A percentile compares a stretch with the other conserved stretches of the same genome.
Evolutionary conservation across 2,329 filamentous ascomycete genomes (phyloP).

Genomic region (Fusarium heterosporum): DNA sequence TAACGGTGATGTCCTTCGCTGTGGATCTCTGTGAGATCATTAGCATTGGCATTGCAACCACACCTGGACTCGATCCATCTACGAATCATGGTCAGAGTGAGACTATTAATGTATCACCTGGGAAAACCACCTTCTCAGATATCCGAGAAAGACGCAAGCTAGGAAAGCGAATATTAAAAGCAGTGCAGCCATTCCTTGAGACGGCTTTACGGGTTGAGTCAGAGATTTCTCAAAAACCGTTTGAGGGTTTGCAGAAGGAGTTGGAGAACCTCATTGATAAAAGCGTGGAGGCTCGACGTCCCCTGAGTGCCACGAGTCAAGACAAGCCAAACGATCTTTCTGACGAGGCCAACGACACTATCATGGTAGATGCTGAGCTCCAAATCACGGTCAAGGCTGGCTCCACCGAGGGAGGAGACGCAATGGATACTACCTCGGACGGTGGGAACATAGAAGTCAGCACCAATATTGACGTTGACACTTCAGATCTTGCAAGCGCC

Average conservation of each 20-base stretch:
- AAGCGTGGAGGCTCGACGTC: constrained; percentile 68
- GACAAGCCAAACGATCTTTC: constrained; percentile 54
- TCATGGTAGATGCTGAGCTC: constrained; percentile 63
- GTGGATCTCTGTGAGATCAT: constrained; percentile 68
- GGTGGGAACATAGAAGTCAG: constrained; percentile 60
- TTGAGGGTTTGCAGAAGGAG: constrained; percentile 77
- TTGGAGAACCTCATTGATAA: constrained; percentile 79
- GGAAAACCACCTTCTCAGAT: constrained; percentile 69
- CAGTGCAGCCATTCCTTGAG: constrained; percentile 81
- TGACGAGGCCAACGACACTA: constrained; percentile 59
- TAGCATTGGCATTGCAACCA: constrained; percentile 62
- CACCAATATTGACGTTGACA: constrained; percentile 60
- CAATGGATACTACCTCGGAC: constrained; percentile 54
- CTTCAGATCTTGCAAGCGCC: constrained; percentile 52
- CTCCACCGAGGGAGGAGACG: constrained; percentile 48
- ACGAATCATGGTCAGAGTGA: constrained; percentile 49
- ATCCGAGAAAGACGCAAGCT: constrained; percentile 84
- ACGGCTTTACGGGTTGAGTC: constrained; percentile 82
- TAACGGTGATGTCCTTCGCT: constrained; percentile 67
- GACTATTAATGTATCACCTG: constrained; percentile 60
- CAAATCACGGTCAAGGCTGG: constrained; percentile 60
- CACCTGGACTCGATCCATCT: constrained; percentile 48
- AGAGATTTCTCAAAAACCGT: constrained; percentile 78
- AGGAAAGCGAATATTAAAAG: constrained; percentile 90
- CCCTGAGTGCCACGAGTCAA: constrained; percentile 52